Base-by-base conservation (phyloP, 2,329 filamentous ascomycete genomes). In the Penicillium fuscoglaucum region DNA sequence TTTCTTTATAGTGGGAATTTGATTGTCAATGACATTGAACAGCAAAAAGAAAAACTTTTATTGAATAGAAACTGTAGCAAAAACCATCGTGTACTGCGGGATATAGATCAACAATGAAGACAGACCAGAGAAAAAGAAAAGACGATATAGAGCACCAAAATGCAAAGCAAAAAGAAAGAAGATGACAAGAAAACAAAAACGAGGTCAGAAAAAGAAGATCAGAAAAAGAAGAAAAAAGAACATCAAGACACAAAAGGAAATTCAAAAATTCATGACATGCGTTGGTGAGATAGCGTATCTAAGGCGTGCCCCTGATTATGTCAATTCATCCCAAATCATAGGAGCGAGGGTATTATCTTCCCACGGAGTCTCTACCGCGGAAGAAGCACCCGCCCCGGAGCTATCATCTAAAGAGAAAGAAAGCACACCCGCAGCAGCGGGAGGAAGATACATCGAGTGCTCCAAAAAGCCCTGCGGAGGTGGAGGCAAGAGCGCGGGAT, bases 341-440 rank as follows among this genome's bases (percentile, higher is more conserved):
- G 75, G 75, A 17, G 75, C 72, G 39, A 78, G 66, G 0, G 75
- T 76, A 57, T 76, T 76, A 57, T 76, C 74, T 10, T 68, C 67
- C 74, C 74, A 77, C 1, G 70, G 64, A 7, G 64, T 52, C 13
- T 67, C 66, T 21, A 62, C 58, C 6, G 46, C 58, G 4, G 66
- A 62, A 35, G 63, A 53, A 13, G 61, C 24, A 24, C 51, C 51
- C 29, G 52, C 56, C 1, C 66, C 48, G 17, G 69, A 26, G 28
- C 60, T 65, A 21, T 76, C 74, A 58, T 76, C 74, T 55, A 74
- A 47, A 21, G 70, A 60, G 52, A 76, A 74, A 15, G 67, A 62
- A 59, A 75, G 68, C 13, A 61, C 52, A 4, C 61, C 58, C 1
- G 63, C 40, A 17, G 54, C 58, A 31, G 46, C 41, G n/a, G 53